phyloP scores from a whole-genome alignment of 75 land plant species.

The Cunninghamia lanceolata region DNA sequence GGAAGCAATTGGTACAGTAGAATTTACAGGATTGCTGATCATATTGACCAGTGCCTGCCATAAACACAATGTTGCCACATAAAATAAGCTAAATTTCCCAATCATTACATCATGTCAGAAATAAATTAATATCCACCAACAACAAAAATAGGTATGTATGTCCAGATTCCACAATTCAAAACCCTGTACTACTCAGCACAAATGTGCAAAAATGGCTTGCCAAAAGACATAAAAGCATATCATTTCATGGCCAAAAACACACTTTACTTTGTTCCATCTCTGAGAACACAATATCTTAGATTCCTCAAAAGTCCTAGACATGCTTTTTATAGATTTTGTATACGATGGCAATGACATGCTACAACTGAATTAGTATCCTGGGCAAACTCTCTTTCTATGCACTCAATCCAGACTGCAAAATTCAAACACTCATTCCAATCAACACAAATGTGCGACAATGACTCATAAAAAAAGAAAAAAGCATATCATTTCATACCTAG shows the following conservation, averaged over 20 bases:
- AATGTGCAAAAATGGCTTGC: not conserved
- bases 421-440: not conserved
- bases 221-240: not conserved
- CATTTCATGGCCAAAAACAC: not conserved
- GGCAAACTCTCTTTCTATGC: not conserved
- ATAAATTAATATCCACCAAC: not conserved
- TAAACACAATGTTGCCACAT: not conserved
- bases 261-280: not conserved
- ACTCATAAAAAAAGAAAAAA: not conserved
- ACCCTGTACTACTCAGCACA: not conserved
- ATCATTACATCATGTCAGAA: not conserved
- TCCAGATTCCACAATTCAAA: not conserved
- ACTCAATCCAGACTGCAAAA: not conserved
- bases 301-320: not conserved
- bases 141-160: not conserved
- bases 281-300: not conserved
- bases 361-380: not conserved
- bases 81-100: not conserved
- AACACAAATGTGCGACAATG: not conserved
- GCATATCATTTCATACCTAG: not conserved
- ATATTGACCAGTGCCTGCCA: conserved; percentile 87
- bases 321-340: not conserved
- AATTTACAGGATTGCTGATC: conserved; percentile 99
- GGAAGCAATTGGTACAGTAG: conserved; percentile 97
- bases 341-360: not conserved